Evolutionary conservation across 169 alveolate genomes (phyloP).

Genomic region (Miamiensis avidus): DNA sequence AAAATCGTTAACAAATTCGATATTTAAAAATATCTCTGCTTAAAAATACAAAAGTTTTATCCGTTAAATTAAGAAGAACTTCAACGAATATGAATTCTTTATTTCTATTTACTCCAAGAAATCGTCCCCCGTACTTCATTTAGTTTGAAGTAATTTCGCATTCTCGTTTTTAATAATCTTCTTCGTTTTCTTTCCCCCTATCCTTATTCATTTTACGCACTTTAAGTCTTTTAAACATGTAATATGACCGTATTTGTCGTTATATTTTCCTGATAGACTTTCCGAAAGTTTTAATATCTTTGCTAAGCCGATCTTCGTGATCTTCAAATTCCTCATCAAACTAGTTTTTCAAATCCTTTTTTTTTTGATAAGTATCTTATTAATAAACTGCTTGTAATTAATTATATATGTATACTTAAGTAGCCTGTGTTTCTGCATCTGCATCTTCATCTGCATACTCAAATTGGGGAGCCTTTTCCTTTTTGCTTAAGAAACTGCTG

Average conservation of each 20-base stretch:
- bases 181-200: neutral
- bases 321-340: neutral
- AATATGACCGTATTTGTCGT: neutral
- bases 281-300: neutral
- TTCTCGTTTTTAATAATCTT: neutral
- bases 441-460: too few species aligned
- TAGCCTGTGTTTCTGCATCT: too few species aligned
- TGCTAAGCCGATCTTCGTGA: neutral
- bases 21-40: neutral
- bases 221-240: neutral
- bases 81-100: neutral
- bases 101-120: neutral
- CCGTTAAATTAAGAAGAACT: neutral
- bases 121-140: neutral
- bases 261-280: neutral
- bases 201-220: neutral
- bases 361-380: too few species aligned
- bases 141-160: neutral
- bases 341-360: too few species aligned
- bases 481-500: too few species aligned
- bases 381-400: too few species aligned
- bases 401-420: too few species aligned
- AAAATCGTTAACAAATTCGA: neutral
- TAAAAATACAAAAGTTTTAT: neutral
- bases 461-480: too few species aligned